A percentile compares a stretch with the other conserved stretches of the same genome.
phyloP scores from a whole-genome alignment of 2,329 filamentous ascomycete species.

The Hypoxylon sp. region DNA sequence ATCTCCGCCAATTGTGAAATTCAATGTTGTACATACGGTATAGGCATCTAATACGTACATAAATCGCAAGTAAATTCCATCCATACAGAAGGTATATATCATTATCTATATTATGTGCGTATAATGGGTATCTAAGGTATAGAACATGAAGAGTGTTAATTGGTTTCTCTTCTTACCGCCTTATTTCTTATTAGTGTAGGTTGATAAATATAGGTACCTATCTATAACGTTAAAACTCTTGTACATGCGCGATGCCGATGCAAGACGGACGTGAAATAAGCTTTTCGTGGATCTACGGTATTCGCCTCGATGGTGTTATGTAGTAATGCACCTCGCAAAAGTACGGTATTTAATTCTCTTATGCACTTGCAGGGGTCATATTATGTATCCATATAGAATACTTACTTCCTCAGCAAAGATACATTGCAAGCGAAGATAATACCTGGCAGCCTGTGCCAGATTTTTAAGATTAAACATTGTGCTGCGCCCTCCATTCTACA shows the following conservation, averaged over 20 bases:
- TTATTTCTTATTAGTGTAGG: background rate
- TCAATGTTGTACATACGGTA: conserved; percentile 8
- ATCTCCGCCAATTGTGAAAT: conserved; percentile 29
- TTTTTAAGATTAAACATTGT: conserved; percentile 38
- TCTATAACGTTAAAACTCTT: background rate
- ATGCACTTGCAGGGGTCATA: conserved; percentile 24
- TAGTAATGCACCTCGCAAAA: conserved; percentile 1
- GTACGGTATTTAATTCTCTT: conserved; percentile 21
- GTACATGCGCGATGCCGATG: background rate
- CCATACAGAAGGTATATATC: background rate
- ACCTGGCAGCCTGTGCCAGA: background rate
- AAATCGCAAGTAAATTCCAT: background rate
- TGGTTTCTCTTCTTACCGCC: background rate
- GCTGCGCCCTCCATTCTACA: conserved; percentile 34
- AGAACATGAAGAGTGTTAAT: too few relatives aligned
- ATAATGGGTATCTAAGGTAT: background rate
- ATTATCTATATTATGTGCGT: background rate
- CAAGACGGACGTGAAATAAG: conserved; percentile 27
- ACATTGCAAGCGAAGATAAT: background rate
- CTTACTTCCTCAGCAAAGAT: conserved; percentile 21
- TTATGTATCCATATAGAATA: conserved; percentile 1
- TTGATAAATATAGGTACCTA: background rate
- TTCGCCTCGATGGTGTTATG: conserved; percentile 5
- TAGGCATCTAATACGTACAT: background rate
- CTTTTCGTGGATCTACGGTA: conserved; percentile 31